phyloP scores from a whole-genome alignment of 148 eudicot genomes.

The Selenicereus undatus region DNA sequence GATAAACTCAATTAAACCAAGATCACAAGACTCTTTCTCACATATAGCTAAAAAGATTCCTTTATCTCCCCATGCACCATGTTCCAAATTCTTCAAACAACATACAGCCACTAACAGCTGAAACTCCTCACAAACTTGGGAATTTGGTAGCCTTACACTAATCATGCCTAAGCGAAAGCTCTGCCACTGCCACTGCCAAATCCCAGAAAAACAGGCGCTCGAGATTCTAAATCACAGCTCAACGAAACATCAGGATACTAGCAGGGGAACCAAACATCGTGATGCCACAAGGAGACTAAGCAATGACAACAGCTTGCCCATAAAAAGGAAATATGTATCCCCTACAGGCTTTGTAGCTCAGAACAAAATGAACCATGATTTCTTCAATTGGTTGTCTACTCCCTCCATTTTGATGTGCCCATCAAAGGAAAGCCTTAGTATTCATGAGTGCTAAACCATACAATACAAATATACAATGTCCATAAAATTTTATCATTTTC shows the following conservation, averaged over 20 bases:
- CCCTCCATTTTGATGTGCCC: background rate
- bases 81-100: background rate
- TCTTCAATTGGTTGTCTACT: background rate
- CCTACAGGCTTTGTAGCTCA: background rate
- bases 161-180: background rate
- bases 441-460: background rate
- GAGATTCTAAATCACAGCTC: background rate
- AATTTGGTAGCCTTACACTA: background rate
- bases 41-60: background rate
- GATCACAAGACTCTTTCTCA: too few relatives aligned
- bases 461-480: background rate
- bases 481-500: background rate
- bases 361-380: background rate
- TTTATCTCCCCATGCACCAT: background rate
- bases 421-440: background rate
- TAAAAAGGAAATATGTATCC: background rate
- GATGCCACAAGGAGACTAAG: background rate
- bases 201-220: background rate
- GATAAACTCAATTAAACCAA: too few relatives aligned
- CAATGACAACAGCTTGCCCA: background rate
- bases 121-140: background rate
- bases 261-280: background rate
- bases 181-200: background rate
- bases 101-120: background rate
- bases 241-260: background rate